phyloP scores from a whole-genome alignment of 2,329 filamentous ascomycete species.

The Botryotinia globosa region DNA sequence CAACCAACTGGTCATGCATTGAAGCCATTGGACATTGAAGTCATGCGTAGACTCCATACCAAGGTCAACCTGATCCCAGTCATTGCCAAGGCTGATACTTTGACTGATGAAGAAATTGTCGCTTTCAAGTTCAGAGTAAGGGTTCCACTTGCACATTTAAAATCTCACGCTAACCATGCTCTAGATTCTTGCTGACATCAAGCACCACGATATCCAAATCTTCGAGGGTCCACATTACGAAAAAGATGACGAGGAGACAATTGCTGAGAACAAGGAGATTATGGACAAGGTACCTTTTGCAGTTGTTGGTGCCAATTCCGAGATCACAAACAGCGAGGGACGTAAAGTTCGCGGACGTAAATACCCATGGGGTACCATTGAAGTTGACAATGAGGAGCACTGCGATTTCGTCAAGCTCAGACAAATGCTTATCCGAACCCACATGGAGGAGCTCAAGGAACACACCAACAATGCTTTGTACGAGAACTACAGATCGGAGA shows the following conservation, averaged over 20 bases:
- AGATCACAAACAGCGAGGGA: conserved; percentile 87
- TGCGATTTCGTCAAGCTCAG: conserved; percentile 99
- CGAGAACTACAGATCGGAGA: conserved; percentile 99
- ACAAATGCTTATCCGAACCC: conserved; percentile 99
- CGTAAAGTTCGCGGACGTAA: conserved; percentile 93
- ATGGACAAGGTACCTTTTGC: conserved; percentile 99
- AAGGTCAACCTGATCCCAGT: conserved; percentile 99
- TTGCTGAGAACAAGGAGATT: conserved; percentile 99
- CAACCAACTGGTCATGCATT: conserved; percentile 97
- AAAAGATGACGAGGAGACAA: conserved; percentile 98
- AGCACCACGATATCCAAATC: conserved; percentile 96
- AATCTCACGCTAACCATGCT: conserved; percentile 23
- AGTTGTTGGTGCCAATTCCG: conserved; percentile 93
- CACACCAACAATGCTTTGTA: conserved; percentile 99
- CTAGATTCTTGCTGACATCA: conserved; percentile 94
- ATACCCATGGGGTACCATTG: conserved; percentile 98
- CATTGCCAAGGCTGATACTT: conserved; percentile 96
- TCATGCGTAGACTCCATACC: conserved; percentile 98
- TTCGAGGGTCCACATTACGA: conserved; percentile 98
- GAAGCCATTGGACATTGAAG: conserved; percentile 98
- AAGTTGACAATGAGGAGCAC: conserved; percentile 99
- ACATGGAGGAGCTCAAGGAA: conserved; percentile 99
- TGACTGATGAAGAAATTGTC: conserved; percentile 93
- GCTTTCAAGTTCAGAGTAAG: conserved; percentile 95
- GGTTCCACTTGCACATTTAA: conserved; percentile 29